A percentile compares a stretch with the other conserved stretches of the same genome.
Conservation (phyloP, 306 rosid genomes). For the Cucurbita maxima region DNA sequence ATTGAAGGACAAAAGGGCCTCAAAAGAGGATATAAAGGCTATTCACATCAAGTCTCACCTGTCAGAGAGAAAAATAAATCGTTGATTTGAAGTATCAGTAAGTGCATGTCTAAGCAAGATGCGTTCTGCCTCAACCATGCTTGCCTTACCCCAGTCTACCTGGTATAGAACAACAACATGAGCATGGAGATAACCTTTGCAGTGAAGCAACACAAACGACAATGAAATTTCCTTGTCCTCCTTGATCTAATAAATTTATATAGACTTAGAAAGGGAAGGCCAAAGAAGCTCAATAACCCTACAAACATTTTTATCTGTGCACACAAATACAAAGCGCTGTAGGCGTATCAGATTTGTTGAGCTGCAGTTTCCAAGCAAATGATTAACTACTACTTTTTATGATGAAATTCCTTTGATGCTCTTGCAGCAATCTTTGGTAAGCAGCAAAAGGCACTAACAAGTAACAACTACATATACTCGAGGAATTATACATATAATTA, state of each 20-base stretch:
- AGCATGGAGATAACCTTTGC: conserved; percentile 4
- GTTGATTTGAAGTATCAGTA: conserved; percentile 62
- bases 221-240: not conserved
- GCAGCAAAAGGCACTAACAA: not conserved
- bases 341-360: not conserved
- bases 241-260: not conserved
- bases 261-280: not conserved
- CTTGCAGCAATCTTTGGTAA: not conserved
- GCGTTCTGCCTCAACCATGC: conserved; percentile 92
- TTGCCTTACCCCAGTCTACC: conserved; percentile 99
- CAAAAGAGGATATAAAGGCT: not conserved
- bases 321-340: not conserved
- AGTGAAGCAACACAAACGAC: not conserved
- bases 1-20: not conserved
- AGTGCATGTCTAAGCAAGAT: conserved; percentile 77
- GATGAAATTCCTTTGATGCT: not conserved
- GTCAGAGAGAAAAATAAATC: conserved; percentile 91
- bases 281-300: not conserved
- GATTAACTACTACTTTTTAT: not conserved
- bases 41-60: conserved; percentile 52
- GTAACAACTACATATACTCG: not conserved
- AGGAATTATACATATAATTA: not conserved
- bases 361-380: not conserved
- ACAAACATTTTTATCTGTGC: not conserved
- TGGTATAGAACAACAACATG: conserved; percentile 28